phyloP scores from a whole-genome alignment of 768 basidiomycete genomes.

The Suillus lakei region DNA sequence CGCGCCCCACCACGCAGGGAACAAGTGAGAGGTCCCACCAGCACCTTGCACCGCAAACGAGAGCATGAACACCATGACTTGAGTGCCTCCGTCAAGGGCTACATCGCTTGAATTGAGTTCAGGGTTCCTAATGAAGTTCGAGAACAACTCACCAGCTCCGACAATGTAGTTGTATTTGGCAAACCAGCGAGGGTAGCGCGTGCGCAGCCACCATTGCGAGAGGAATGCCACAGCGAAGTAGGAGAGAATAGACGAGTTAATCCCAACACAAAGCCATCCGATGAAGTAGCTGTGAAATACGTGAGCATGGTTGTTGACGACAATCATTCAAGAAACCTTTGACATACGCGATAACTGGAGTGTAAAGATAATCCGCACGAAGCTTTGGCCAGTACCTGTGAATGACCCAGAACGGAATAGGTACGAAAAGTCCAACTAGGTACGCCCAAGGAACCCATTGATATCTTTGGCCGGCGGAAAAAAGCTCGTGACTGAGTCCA shows the following conservation, averaged over 20 bases:
- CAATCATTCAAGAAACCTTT: background rate
- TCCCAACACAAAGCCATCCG: conserved; percentile 52
- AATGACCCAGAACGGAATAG: conserved; percentile 57
- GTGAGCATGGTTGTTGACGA: background rate
- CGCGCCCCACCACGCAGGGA: conserved; percentile 64
- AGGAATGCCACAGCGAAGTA: conserved; percentile 56
- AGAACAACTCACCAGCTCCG: conserved; percentile 51
- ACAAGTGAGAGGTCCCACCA: conserved; percentile 49
- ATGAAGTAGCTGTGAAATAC: conserved; percentile 39
- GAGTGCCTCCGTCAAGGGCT: conserved; percentile 43
- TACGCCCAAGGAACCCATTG: conserved; percentile 55
- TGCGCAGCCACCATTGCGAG: conserved; percentile 65
- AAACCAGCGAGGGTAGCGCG: conserved; percentile 68
- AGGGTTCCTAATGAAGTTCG: background rate
- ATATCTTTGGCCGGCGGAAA: conserved; percentile 49
- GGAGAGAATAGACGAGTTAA: conserved; percentile 55
- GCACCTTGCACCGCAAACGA: conserved; percentile 59
- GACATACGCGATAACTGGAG: conserved; percentile 47
- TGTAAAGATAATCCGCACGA: conserved; percentile 51
- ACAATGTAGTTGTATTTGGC: conserved; percentile 69
- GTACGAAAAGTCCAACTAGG: conserved; percentile 52
- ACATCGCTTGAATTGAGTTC: conserved; percentile 11
- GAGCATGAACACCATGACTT: conserved; percentile 60
- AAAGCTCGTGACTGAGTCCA: conserved; percentile 49
- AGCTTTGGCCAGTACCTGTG: conserved; percentile 50